A percentile compares a stretch with the other conserved stretches of the same genome.
Evolutionary conservation across 306 rosid genomes (phyloP).

Genomic region (Cicer bijugum): DNA sequence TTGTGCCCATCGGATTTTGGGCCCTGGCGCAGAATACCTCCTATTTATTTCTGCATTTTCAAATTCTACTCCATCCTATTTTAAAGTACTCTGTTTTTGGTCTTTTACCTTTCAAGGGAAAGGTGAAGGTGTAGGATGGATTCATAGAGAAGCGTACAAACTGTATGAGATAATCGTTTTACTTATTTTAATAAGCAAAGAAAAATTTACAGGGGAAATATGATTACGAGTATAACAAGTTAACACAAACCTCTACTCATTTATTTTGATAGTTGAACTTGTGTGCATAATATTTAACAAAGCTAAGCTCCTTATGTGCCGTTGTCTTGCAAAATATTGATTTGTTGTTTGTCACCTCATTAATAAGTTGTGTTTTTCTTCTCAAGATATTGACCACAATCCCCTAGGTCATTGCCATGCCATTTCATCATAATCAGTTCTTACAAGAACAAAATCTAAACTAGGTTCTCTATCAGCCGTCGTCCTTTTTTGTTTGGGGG

Average conservation of each 20-base stretch:
- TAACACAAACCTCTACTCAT: constrained; percentile 5
- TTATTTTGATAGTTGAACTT: constrained; percentile 27
- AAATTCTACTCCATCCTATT: constrained; percentile 26
- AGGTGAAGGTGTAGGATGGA: constrained; percentile 12
- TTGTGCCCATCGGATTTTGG: constrained; percentile 21
- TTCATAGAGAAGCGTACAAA: constrained; percentile 36
- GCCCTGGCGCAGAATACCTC: constrained; percentile 3
- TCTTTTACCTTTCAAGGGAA: constrained; percentile 36
- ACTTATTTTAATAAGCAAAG: not conserved
- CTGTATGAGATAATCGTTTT: not conserved
- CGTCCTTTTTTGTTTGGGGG: not conserved
- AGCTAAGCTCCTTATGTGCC: constrained; percentile 24
- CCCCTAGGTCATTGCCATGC: constrained; percentile 21
- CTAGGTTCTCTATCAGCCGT: constrained; percentile 33
- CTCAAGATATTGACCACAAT: constrained; percentile 3
- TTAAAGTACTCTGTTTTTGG: constrained; percentile 15
- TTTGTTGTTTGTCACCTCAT: constrained; percentile 28
- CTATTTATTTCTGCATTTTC: constrained; percentile 26
- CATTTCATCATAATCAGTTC: constrained; percentile 28
- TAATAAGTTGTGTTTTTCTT: constrained; percentile 14
- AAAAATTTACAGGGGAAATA: not conserved
- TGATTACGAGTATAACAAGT: not conserved
- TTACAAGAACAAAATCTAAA: constrained; percentile 27
- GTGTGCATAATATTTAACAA: constrained; percentile 13
- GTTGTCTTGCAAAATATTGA: constrained; percentile 28